Conservation (phyloP, 495 filamentous ascomycete species). For the Echria macrotheca region DNA sequence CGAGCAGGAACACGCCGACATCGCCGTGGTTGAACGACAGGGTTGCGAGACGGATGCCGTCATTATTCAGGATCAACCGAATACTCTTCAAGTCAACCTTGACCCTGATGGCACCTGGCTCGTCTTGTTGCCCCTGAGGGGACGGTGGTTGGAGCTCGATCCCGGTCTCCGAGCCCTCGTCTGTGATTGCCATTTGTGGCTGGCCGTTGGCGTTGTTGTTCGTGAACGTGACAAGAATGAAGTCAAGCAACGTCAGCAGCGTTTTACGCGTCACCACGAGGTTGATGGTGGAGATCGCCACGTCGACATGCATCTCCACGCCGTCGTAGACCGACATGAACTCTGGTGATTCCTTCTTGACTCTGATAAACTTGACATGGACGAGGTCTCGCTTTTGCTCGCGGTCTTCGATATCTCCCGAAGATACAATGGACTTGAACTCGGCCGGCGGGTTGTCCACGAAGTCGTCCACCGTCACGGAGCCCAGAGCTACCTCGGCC, state of each 20-base stretch:
- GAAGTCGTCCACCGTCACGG: constrained; percentile 88
- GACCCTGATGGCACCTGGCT: constrained; percentile 54
- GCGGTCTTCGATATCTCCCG: constrained; percentile 65
- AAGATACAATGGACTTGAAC: constrained; percentile 93
- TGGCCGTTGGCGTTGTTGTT: constrained; percentile 46
- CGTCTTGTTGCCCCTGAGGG: constrained; percentile 23
- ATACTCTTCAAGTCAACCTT: constrained; percentile 92
- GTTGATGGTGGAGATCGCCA: constrained; percentile 91
- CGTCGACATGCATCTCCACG: constrained; percentile 86
- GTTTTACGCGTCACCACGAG: constrained; percentile 90
- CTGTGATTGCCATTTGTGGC: constrained; percentile 31
- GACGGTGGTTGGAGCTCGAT: constrained; percentile 31
- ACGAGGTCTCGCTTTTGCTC: constrained; percentile 74
- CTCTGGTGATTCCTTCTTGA: constrained; percentile 87
- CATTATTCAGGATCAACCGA: constrained; percentile 92
- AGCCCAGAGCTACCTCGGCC: constrained; percentile 79
- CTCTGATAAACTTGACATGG: constrained; percentile 78
- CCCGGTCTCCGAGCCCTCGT: constrained; percentile 32
- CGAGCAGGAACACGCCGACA: constrained; percentile 82
- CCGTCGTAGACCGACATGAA: constrained; percentile 88
- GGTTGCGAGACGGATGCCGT: constrained; percentile 90
- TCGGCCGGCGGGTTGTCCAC: constrained; percentile 85
- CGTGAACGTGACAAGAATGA: constrained; percentile 90
- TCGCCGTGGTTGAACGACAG: constrained; percentile 86
- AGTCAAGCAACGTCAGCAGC: constrained; percentile 89